Base-by-base conservation (phyloP, 2,329 filamentous ascomycete species). In the Plenodomus tracheiphilus region DNA sequence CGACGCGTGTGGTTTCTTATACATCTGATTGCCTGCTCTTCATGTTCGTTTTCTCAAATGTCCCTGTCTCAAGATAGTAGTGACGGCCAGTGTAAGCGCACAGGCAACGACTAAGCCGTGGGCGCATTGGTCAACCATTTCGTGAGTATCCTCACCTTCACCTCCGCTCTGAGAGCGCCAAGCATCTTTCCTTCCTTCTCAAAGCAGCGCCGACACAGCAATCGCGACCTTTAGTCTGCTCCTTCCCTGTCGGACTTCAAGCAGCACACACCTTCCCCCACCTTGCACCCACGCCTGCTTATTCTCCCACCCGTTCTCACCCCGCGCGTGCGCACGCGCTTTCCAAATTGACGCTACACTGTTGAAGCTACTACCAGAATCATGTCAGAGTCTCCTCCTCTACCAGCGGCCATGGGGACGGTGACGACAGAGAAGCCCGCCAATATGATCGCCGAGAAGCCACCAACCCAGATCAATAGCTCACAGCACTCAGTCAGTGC, bases 131-230 rank as follows among this genome's bases (percentile, higher is more conserved):
- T 34, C 25, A 13, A 2, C 42, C 22, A 32, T 19, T n/a, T 45
- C 37, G 38, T 28, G 20, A 32, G 9, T 32, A 32, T 32, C 28
- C 6, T 51, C 49, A 49, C 51, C 21, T 49, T 57, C 50, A 57
- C 54, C 41, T 53, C 46, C 18, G 46, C 40, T 41, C 44, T 34
- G 41, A 19, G 40, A 18, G 39, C 20, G 25, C 43, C 36, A 51
- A 39, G 42, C 32, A 30, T 37, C 32, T 46, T 43, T 49, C 39
- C 40, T 54, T 47, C 43, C 46, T 30, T 38, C 43, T 45, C 17
- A 41, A n/a, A 41, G 50, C 49, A 13, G 28, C 19, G 20, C 28
- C 28, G 28, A 15, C 4, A 15, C 28, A 32, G 28, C 11, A 32
- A 15, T 25, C 22, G 37, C 37, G 35, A 37, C 28, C 18, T 28